Evolutionary conservation across 148 eudicot species (phyloP).

Genomic region (Persicaria tinctoria): DNA sequence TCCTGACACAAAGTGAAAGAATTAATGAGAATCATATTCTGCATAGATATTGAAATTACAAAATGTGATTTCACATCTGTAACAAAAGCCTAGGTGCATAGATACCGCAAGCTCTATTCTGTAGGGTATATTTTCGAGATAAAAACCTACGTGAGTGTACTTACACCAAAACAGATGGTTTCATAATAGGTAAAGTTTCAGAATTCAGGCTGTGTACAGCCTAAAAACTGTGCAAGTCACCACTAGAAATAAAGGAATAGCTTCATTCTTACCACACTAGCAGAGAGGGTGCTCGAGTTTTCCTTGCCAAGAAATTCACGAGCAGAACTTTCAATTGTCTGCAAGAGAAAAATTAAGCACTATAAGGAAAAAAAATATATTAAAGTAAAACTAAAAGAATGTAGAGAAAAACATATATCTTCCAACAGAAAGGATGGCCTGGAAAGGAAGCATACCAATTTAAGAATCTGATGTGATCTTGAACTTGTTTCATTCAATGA

Average conservation of each 20-base stretch:
- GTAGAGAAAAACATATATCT: constrained; percentile 6
- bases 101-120: too few species aligned
- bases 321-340: constrained; percentile 96
- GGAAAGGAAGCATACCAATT: constrained; percentile 40
- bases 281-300: constrained; percentile 80
- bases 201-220: neutral
- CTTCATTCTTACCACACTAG: constrained; percentile 68
- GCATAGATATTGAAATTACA: neutral
- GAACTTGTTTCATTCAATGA: constrained; percentile 84
- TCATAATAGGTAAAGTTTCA: neutral
- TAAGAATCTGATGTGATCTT: constrained; percentile 87
- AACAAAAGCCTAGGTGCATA: neutral
- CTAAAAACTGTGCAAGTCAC: neutral
- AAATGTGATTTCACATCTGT: neutral
- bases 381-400: neutral
- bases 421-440: constrained; percentile 1
- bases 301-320: constrained; percentile 85
- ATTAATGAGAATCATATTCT: neutral
- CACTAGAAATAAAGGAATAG: neutral
- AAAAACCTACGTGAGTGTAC: neutral
- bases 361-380: neutral
- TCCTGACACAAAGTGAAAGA: neutral
- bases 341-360: constrained; percentile 18
- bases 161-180: neutral
- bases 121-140: neutral